Percentiles rank a stretch among this genome's conserved stretches.
phyloP scores from a whole-genome alignment of 805 yeast species.

The Spathaspora passalidarum region DNA sequence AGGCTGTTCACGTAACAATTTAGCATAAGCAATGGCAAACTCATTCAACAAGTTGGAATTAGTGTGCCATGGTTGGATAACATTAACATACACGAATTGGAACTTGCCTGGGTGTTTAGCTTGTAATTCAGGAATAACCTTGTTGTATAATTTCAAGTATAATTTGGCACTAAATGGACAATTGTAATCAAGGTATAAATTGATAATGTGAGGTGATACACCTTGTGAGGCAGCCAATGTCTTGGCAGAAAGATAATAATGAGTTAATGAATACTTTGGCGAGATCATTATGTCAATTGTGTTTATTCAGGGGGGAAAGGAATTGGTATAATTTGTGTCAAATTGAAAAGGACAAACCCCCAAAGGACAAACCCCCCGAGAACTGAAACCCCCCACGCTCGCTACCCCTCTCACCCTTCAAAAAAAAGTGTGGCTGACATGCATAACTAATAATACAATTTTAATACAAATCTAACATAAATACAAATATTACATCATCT shows the following conservation, averaged over 20 bases:
- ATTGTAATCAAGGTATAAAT: slow-evolving; percentile 69
- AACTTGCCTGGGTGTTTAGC: slow-evolving; percentile 46
- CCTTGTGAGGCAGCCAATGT: slow-evolving; percentile 17
- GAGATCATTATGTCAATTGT: slow-evolving; percentile 28
- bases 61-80: slow-evolving; percentile 91
- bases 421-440: too few species aligned
- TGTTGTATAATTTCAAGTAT: slow-evolving; percentile 51
- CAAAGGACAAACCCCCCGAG: too few species aligned
- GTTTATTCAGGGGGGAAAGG: too few species aligned
- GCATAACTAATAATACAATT: neutral
- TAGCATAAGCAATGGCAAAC: slow-evolving; percentile 67
- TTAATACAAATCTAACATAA: neutral
- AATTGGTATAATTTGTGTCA: too few species aligned
- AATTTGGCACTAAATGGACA: slow-evolving; percentile 74
- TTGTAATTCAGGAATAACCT: slow-evolving; percentile 52
- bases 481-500: neutral
- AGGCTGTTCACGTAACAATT: slow-evolving; percentile 45
- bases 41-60: slow-evolving; percentile 67
- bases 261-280: slow-evolving; percentile 40
- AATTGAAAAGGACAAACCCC: too few species aligned
- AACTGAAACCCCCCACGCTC: neutral
- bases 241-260: slow-evolving; percentile 24
- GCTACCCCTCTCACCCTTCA: too few species aligned
- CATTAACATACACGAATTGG: slow-evolving; percentile 64
- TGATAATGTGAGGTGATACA: slow-evolving; percentile 44